Evolutionary conservation across 768 basidiomycete species (phyloP), one percentile per base, ranked within the genome.

Genomic region (Pulveroboletus sp.): DNA sequence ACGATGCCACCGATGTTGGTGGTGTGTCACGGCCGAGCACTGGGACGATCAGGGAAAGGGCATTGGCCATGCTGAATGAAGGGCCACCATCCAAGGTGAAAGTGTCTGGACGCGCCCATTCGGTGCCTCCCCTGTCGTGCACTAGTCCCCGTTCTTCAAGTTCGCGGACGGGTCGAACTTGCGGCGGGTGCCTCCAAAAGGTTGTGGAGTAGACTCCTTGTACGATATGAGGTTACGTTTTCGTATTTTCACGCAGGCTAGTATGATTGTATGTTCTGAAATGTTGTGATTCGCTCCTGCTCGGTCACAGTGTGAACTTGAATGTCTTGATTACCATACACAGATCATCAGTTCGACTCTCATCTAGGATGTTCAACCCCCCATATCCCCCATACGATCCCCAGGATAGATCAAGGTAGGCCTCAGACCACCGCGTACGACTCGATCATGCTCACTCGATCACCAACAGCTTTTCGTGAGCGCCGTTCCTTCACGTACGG

Each of bases 341-440:
- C 6, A 16, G 29, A 5, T 8, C 23, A 8, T 10, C 9, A 17
- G n/a, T n/a, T n/a, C n/a, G 13, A 44, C 19, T 16, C 29, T 44
- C 31, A 23, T 38, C 36, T 17, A 32, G 8, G 21, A 63, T 71
- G 59, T 83, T 81, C 60, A 62, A 72, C 33, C 64, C 85, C 24
- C 79, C 85, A 4, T 80, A 78, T 59, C 76, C 79, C 3, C 84
- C 89, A 0, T 88, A 85, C 58, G 87, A 90, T 66, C 88, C 88
- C 8, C 79, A 75, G 2, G 89, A 90, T 64, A 81, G 69, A 64
- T 57, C 70, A 23, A 73, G 85, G 87, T 86, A 61, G 57, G 75
- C 58, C 10, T 34, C 13, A 34, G 11, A 36, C 25, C 34, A 29
- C 16, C 9, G n/a, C 20, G 5, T 37, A 17, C 14, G 14, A 12